These are phyloP conservation scores for Trametes gibbosa DNA, from an alignment of 768 basidiomycete genomes.

Conservation along the genomic window DNA sequence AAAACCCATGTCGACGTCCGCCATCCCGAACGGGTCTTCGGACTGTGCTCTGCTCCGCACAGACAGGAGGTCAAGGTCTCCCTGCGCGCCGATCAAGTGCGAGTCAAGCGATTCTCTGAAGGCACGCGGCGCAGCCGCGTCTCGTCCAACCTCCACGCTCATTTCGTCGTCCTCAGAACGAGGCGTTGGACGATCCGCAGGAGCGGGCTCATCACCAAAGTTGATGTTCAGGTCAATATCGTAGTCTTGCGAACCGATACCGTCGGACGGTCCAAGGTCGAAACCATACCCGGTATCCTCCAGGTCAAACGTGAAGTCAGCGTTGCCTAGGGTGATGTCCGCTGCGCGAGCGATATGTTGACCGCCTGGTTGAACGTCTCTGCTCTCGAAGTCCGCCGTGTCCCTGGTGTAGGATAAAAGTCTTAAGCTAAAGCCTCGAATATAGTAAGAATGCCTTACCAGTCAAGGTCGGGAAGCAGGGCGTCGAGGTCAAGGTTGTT, in stretches of 20 bases:
- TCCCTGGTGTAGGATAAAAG: slow-evolving; percentile 52
- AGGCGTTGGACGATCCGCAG: slow-evolving; percentile 23
- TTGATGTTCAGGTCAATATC: slow-evolving; percentile 75
- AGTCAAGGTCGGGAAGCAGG: slow-evolving; percentile 75
- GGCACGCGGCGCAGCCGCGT: slow-evolving; percentile 49
- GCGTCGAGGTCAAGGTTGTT: slow-evolving; percentile 79
- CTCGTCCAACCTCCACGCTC: slow-evolving; percentile 77
- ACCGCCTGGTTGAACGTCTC: slow-evolving; percentile 61
- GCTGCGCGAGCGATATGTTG: slow-evolving; percentile 82
- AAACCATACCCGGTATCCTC: slow-evolving; percentile 62
- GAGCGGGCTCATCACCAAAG: slow-evolving; percentile 60
- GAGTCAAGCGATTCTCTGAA: slow-evolving; percentile 60
- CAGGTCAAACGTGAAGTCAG: slow-evolving; percentile 65
- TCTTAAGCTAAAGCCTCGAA: slow-evolving; percentile 2
- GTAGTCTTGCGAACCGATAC: slow-evolving; percentile 85
- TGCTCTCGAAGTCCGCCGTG: slow-evolving; percentile 65
- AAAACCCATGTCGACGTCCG: slow-evolving; percentile 50
- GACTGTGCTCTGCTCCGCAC: slow-evolving; percentile 61
- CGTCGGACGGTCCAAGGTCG: slow-evolving; percentile 75
- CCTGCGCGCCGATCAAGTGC: slow-evolving; percentile 51
- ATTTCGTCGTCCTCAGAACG: slow-evolving; percentile 47
- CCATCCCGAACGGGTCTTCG: slow-evolving; percentile 57
- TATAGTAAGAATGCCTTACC: slow-evolving; percentile 42
- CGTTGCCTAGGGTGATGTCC: slow-evolving; percentile 83
- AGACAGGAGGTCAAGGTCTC: slow-evolving; percentile 65